A percentile compares a stretch with the other conserved stretches of the same genome.
Evolutionary conservation across 768 basidiomycete species (phyloP).

Genomic region (Kwoniella botswanensis): DNA sequence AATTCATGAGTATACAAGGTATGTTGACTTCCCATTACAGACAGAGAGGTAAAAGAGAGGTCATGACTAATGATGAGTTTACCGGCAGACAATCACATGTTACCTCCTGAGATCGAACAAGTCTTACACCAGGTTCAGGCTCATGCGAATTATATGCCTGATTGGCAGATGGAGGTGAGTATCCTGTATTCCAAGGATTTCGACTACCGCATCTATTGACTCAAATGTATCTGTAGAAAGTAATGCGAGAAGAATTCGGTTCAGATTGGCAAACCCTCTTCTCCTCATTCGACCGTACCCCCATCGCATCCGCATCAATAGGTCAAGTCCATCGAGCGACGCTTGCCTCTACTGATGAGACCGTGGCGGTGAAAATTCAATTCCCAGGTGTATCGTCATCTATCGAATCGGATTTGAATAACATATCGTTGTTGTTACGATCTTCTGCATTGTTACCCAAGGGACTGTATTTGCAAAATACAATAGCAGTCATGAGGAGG

Average conservation of each 20-base stretch:
- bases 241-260: slow-evolving; percentile 75
- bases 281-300: slow-evolving; percentile 75
- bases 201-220: background rate
- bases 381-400: slow-evolving; percentile 90
- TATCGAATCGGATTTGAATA: slow-evolving; percentile 84
- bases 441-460: slow-evolving; percentile 81
- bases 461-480: slow-evolving; percentile 87
- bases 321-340: slow-evolving; percentile 89
- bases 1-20: slow-evolving; percentile 97
- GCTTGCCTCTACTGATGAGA: slow-evolving; percentile 61
- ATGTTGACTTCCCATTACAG: slow-evolving; percentile 9
- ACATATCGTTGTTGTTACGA: slow-evolving; percentile 79
- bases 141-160: slow-evolving; percentile 97
- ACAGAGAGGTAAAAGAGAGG: no score
- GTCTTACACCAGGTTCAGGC: slow-evolving; percentile 92
- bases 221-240: slow-evolving; percentile 61
- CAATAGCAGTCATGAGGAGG: slow-evolving; percentile 82
- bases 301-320: slow-evolving; percentile 94
- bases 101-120: slow-evolving; percentile 84
- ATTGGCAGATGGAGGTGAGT: slow-evolving; percentile 93
- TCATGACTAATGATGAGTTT: background rate
- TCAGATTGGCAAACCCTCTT: slow-evolving; percentile 75
- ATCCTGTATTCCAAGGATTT: no score
- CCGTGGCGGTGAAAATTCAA: slow-evolving; percentile 76
- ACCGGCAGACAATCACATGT: slow-evolving; percentile 76